A percentile compares a stretch with the other conserved stretches of the same genome.
phyloP scores from a whole-genome alignment of 345 rosid genomes.

The Eutrema yunnanense region DNA sequence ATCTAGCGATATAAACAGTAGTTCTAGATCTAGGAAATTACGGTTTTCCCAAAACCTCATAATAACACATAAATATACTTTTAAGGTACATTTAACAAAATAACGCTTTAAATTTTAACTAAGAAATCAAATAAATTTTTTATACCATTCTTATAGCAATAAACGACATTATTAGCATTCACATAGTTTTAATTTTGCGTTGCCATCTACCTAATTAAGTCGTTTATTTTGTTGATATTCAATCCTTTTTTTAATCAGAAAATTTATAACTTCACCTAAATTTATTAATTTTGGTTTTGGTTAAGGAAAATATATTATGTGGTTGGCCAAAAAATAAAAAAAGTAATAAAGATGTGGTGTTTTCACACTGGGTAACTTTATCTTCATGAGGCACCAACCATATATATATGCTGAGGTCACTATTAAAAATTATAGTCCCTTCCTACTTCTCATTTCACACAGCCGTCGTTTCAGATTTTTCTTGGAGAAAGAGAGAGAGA shows the following conservation, averaged over 20 bases:
- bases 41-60: no score
- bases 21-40: no score
- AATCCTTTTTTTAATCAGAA: not conserved
- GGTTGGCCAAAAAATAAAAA: not conserved
- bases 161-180: not conserved
- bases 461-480: constrained; percentile 17
- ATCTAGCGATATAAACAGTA: no score
- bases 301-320: not conserved
- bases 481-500: not conserved
- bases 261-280: no score
- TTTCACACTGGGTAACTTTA: constrained; percentile 4
- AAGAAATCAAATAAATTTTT: not conserved
- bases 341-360: not conserved
- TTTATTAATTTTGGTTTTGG: not conserved
- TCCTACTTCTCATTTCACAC: not conserved
- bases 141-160: not conserved
- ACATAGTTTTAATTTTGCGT: not conserved
- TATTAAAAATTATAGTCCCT: not conserved
- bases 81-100: not conserved
- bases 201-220: not conserved
- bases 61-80: not conserved
- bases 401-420: constrained; percentile 12
- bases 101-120: not conserved
- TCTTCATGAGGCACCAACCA: constrained; percentile 14
- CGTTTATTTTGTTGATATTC: not conserved